Conservation (phyloP, 2,329 filamentous ascomycete genomes). For the Ophiostoma novo-ulmi region DNA sequence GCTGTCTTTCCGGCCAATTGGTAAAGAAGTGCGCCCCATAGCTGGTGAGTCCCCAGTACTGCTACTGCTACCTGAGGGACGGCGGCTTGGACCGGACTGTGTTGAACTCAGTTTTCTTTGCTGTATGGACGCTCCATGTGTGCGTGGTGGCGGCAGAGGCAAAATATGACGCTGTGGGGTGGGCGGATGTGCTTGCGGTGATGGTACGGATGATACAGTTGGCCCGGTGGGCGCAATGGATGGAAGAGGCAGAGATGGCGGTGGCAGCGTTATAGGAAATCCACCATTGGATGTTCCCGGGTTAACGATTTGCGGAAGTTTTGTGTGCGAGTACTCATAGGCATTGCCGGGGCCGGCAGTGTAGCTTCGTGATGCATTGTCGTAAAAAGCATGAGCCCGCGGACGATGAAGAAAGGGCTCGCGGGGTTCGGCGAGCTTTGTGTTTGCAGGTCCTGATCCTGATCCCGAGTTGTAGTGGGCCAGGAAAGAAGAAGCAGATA, state of each 20-base stretch:
- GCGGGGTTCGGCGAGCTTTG: neutral
- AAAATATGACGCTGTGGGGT: neutral
- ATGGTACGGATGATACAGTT: neutral
- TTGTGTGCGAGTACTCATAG: constrained; percentile 8
- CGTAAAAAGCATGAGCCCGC: neutral
- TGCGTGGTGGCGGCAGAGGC: neutral
- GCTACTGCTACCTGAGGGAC: neutral
- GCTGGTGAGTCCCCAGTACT: neutral
- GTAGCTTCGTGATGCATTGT: constrained; percentile 30
- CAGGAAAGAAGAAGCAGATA: neutral
- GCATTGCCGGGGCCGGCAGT: constrained; percentile 31
- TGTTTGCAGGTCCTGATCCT: neutral
- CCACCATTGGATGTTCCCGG: neutral
- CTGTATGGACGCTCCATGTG: neutral
- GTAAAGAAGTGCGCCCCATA: neutral
- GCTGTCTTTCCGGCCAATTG: neutral
- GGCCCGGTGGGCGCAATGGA: neutral
- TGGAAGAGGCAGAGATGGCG: neutral
- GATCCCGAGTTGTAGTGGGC: neutral
- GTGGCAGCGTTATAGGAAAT: neutral
- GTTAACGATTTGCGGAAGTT: neutral
- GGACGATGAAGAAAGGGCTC: neutral
- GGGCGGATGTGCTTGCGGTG: neutral
- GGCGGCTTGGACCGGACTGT: no score
- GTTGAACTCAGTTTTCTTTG: neutral